These are phyloP conservation scores for Sclerotinia glacialis DNA, from an alignment of 2,329 filamentous ascomycete genomes.

Conservation along the genomic window DNA sequence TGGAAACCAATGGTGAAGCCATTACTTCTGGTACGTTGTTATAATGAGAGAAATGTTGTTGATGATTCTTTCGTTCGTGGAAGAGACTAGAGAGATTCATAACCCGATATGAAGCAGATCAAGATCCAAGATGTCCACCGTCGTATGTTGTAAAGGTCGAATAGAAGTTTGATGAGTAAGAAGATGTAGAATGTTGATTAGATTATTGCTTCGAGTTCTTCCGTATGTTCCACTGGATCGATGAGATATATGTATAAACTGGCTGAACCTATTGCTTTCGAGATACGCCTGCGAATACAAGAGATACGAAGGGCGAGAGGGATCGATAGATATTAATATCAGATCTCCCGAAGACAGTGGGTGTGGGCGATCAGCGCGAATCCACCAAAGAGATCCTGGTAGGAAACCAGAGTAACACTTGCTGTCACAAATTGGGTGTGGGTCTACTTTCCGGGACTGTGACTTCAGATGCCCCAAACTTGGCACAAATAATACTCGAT, in stretches of 20 bases:
- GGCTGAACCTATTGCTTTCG: constrained; percentile 25
- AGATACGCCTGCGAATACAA: constrained; percentile 38
- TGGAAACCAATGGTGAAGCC: constrained; percentile 46
- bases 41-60: constrained; percentile 35
- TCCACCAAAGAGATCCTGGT: constrained; percentile 50
- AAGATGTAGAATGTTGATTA: constrained; percentile 23
- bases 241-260: constrained; percentile 17
- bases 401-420: constrained; percentile 40
- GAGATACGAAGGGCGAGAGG: constrained; percentile 41
- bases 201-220: constrained; percentile 34
- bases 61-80: constrained; percentile 37
- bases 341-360: constrained; percentile 51
- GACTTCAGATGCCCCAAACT: constrained; percentile 39
- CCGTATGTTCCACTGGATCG: constrained; percentile 38
- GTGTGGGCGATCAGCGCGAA: constrained; percentile 51
- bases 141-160: constrained; percentile 14
- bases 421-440: constrained; percentile 57
- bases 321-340: constrained; percentile 45
- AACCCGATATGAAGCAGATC: constrained; percentile 26
- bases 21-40: constrained; percentile 42
- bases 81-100: constrained; percentile 42
- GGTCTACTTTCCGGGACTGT: constrained; percentile 41
- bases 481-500: constrained; percentile 32
- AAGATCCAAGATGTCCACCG: constrained; percentile 1
- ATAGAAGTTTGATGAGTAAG: constrained; percentile 2